Evolutionary conservation across 139 green algal species (phyloP).

Genomic region (Picochlorum sp.): DNA sequence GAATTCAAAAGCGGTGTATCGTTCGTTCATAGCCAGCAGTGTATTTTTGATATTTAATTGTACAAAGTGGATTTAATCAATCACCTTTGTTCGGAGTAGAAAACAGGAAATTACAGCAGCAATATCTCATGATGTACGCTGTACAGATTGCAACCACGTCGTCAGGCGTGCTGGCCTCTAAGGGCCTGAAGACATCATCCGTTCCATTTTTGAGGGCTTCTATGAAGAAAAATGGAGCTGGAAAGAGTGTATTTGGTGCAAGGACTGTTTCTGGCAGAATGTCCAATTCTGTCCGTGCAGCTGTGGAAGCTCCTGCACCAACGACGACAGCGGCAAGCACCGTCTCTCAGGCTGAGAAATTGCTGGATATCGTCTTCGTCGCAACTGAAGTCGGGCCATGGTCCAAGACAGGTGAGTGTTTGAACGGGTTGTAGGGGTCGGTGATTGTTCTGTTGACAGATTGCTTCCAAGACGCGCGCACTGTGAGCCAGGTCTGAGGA

Average conservation of each 20-base stretch:
- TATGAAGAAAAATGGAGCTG: background rate
- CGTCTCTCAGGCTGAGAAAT: constrained; percentile 1
- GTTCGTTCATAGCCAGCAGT: no score
- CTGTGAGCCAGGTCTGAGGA: no score
- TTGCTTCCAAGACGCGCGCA: no score
- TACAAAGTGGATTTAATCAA: no score
- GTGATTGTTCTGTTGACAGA: background rate
- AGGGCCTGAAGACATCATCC: background rate
- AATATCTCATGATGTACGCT: background rate
- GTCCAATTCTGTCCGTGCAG: background rate
- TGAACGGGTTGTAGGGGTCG: background rate
- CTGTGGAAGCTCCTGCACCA: background rate
- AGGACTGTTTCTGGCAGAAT: no score
- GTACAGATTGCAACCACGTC: background rate
- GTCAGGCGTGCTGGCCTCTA: background rate
- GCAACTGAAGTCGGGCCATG: constrained; percentile 61
- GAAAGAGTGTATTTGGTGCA: no score
- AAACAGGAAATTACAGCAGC: background rate
- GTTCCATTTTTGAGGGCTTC: background rate
- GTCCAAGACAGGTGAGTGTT: constrained; percentile 61
- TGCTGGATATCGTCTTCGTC: constrained; percentile 34
- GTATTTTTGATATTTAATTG: no score
- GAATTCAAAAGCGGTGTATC: no score
- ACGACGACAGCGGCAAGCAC: background rate
- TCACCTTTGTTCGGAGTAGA: no score